Evolutionary conservation across 2,329 filamentous ascomycete genomes (phyloP).

Genomic region (Beauveria asiatica): DNA sequence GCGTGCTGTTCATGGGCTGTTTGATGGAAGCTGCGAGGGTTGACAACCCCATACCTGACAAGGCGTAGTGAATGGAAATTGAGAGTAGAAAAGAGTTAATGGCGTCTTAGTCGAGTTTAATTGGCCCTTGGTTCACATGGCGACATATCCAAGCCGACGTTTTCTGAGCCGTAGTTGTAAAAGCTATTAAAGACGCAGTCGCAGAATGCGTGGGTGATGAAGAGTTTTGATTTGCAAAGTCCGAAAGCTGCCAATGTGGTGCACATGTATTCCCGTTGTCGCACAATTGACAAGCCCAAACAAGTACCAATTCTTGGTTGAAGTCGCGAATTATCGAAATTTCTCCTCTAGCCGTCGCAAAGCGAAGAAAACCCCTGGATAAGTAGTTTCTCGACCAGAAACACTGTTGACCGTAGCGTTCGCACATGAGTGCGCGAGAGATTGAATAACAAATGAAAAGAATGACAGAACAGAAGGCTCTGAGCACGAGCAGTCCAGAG

Average conservation of each 20-base stretch:
- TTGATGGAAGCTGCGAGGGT: neutral
- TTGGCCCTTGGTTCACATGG: slow-evolving; percentile 26
- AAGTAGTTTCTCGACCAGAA: slow-evolving; percentile 23
- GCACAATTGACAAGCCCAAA: slow-evolving; percentile 29
- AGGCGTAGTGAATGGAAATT: neutral
- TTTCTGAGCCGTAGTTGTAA: slow-evolving; percentile 25
- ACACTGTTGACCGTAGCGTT: slow-evolving; percentile 10
- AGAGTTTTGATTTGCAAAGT: slow-evolving; percentile 32
- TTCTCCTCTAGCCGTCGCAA: slow-evolving; percentile 26
- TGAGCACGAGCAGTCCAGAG: slow-evolving; percentile 2
- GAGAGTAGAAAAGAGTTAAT: slow-evolving; percentile 1
- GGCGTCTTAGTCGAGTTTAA: slow-evolving; percentile 14
- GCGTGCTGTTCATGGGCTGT: neutral
- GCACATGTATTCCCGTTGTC: slow-evolving; percentile 29
- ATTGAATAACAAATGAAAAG: slow-evolving; percentile 17
- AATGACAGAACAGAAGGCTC: slow-evolving; percentile 15
- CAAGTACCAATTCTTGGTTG: slow-evolving; percentile 24
- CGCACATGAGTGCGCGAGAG: neutral
- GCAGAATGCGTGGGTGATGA: slow-evolving; percentile 30
- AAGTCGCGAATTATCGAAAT: slow-evolving; percentile 24
- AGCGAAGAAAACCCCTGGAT: slow-evolving; percentile 29
- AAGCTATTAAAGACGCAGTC: slow-evolving; percentile 28
- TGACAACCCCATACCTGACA: neutral
- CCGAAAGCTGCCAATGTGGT: slow-evolving; percentile 31
- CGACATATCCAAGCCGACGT: slow-evolving; percentile 25